Conservation (phyloP, 2,329 filamentous ascomycete genomes). For the Stylonectria norvegica region DNA sequence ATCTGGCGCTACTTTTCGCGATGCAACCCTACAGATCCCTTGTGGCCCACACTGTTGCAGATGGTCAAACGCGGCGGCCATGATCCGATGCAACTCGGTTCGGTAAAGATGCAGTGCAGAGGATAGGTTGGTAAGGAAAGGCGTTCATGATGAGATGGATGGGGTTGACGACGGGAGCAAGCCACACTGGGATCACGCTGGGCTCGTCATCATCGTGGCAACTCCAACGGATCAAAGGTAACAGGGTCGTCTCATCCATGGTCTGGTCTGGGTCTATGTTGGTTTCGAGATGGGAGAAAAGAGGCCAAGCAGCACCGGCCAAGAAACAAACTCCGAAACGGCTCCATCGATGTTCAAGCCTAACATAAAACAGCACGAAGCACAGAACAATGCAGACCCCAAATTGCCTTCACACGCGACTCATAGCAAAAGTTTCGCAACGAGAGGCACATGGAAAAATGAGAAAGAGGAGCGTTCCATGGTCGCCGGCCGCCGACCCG, state of each 20-base stretch:
- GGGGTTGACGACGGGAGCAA: slow-evolving; percentile 3
- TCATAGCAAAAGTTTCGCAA: too few relatives aligned
- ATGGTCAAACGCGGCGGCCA: slow-evolving; percentile 11
- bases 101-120: background rate
- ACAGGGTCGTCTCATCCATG: too few relatives aligned
- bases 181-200: slow-evolving; percentile 8
- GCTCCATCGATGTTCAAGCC: too few relatives aligned
- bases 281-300: slow-evolving; percentile 4
- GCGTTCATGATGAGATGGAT: background rate
- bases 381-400: too few relatives aligned
- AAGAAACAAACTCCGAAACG: too few relatives aligned
- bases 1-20: slow-evolving; percentile 1
- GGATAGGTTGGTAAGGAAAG: too few relatives aligned
- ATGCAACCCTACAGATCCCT: background rate
- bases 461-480: too few relatives aligned
- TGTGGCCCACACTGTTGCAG: slow-evolving; percentile 9
- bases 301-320: slow-evolving; percentile 3
- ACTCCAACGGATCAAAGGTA: slow-evolving; percentile 10
- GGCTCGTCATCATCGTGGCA: slow-evolving; percentile 3
- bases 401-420: too few relatives aligned
- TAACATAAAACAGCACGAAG: too few relatives aligned
- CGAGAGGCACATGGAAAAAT: too few relatives aligned
- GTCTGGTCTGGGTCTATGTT: too few relatives aligned
- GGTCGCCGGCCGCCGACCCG: slow-evolving; percentile 7
- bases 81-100: slow-evolving; percentile 5